A percentile compares a stretch with the other conserved stretches of the same genome.
These are phyloP conservation scores for Xerophyta viscosa DNA, from an alignment of 106 monocot genomes.

Conservation along the genomic window DNA sequence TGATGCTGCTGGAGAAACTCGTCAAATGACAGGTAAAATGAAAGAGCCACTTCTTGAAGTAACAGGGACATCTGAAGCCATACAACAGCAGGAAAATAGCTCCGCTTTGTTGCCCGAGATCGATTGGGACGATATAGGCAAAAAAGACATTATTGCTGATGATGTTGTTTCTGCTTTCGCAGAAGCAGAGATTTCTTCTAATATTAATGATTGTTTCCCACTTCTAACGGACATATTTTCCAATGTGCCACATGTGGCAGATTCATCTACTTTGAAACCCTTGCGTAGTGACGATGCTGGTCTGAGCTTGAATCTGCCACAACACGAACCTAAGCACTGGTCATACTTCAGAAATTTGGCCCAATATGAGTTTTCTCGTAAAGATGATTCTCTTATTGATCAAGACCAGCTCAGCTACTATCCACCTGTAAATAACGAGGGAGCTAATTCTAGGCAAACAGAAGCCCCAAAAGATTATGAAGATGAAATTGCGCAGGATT, in stretches of 20 bases:
- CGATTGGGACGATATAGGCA: slow-evolving; percentile 23
- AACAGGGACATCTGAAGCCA: slow-evolving; percentile 7
- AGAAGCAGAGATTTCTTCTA: slow-evolving; percentile 40
- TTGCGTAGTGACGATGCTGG: slow-evolving; percentile 46
- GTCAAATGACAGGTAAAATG: too few species aligned
- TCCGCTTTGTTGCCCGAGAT: slow-evolving; percentile 21
- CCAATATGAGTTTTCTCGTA: slow-evolving; percentile 68
- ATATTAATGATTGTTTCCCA: slow-evolving; percentile 78
- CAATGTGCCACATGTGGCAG: slow-evolving; percentile 43
- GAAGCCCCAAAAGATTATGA: slow-evolving; percentile 48
- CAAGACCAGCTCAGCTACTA: slow-evolving; percentile 61
- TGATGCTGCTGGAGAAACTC: too few species aligned
- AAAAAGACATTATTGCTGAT: slow-evolving; percentile 3
- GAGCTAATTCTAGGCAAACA: slow-evolving; percentile 23
- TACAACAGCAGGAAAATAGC: slow-evolving; percentile 27
- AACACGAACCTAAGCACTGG: slow-evolving; percentile 80
- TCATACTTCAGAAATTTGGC: slow-evolving; percentile 92
- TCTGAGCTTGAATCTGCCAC: slow-evolving; percentile 71
- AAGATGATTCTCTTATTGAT: slow-evolving; percentile 84
- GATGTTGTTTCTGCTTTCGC: slow-evolving; percentile 6
- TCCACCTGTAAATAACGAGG: too few species aligned
- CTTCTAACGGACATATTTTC: slow-evolving; percentile 88
- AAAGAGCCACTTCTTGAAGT: too few species aligned
- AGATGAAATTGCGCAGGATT: slow-evolving; percentile 24
- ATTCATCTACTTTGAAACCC: slow-evolving; percentile 21